Conservation (phyloP, 2,329 filamentous ascomycete species). For the Lecanosticta acicola region DNA sequence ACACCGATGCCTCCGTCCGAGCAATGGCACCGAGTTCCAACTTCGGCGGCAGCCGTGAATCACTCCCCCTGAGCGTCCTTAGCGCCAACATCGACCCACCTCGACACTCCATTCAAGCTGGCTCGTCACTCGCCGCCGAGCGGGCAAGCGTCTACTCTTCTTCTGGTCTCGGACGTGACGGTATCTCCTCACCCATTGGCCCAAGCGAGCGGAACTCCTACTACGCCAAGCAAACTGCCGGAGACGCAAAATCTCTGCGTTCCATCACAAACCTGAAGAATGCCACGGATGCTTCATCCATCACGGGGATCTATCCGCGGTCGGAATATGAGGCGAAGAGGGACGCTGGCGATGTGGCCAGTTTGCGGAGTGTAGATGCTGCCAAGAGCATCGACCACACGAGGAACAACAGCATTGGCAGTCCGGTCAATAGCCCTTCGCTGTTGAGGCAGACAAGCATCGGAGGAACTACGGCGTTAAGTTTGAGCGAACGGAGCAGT, state of each 20-base stretch:
- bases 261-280: conserved; percentile 27
- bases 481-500: conserved; percentile 17
- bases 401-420: conserved; percentile 69
- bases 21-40: conserved; percentile 77
- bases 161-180: conserved; percentile 40
- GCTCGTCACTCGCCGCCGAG: conserved; percentile 51
- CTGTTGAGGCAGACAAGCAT: conserved; percentile 16
- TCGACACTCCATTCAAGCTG: conserved; percentile 49
- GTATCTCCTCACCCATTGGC: conserved; percentile 52
- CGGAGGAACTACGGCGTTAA: conserved; percentile 22
- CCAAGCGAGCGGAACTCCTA: conserved; percentile 75
- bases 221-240: conserved; percentile 60
- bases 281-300: conserved; percentile 13
- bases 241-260: conserved; percentile 29
- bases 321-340: conserved; percentile 34
- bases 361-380: conserved; percentile 64
- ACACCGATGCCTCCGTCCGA: conserved; percentile 79
- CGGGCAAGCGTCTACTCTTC: conserved; percentile 67
- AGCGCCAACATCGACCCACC: conserved; percentile 61
- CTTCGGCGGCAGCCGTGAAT: conserved; percentile 76
- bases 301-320: conserved; percentile 34
- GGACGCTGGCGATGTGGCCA: conserved; percentile 49
- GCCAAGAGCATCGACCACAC: conserved; percentile 57
- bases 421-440: conserved; percentile 55
- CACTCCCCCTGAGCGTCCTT: conserved; percentile 69